Base-by-base conservation (phyloP, 1,284 basidiomycete species). In the Pisolithus thermaeus region DNA sequence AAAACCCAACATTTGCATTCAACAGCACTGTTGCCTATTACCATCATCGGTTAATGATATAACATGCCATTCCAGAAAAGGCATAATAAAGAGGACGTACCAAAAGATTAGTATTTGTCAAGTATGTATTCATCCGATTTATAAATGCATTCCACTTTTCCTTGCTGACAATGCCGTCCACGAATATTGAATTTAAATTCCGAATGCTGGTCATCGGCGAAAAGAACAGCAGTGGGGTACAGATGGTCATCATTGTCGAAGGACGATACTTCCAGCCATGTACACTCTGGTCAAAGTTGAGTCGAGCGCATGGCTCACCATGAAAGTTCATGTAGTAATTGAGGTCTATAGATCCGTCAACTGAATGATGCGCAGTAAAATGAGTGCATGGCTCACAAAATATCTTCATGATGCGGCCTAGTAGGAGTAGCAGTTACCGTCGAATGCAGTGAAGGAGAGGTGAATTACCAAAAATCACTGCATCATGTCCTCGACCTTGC, bases 271-370 rank as follows among this genome's bases (percentile, higher is more conserved):
- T 44, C 54, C 52, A 52, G 58, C 52, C 67, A 57, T 64, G 58
- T 3, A 78, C 64, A 20, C 71, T 73, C 51, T 75, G 70, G 39
- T 73, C 62, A 3, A 70, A 64, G 37, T 66, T 59, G 2, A 79
- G 64, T 3, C 79, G 74, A 1, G 74, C 76, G 14, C 68, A 67
- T 4, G 69, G 61, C 58, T 79, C 70, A 3, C 79, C 80, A 47
- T 78, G 66, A 52, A 73, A 74, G 52, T 81, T 70, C 3, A 75
- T 36, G 57, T 75, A 81, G 28, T 70, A 70, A 37, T 75, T 67
- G n/a, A 66, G 64, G 43, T 61, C 65, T 67, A 37, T 22, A 18
- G n/a, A 14, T 45, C 11, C 11, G 40, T 43, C 47, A 60, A 42
- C 57, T 14, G 14, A 25, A 37, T 23, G 40, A 3, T 0, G 0